These are phyloP conservation scores for Cladorrhinum samala DNA, from an alignment of 495 filamentous ascomycete genomes.

Conservation along the genomic window DNA sequence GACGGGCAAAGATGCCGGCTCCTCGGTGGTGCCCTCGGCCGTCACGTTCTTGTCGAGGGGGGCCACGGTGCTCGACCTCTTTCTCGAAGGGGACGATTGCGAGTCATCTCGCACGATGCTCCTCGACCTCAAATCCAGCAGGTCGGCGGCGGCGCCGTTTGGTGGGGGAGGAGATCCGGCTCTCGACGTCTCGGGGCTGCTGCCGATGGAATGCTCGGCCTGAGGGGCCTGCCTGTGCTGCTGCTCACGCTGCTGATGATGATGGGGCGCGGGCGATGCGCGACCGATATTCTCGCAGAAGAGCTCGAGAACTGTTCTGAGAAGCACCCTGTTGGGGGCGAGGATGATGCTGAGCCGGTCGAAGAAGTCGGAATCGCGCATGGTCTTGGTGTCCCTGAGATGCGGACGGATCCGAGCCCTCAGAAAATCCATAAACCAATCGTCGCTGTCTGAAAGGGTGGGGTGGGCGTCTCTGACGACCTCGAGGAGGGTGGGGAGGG, in stretches of 20 bases:
- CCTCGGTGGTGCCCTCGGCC: too few relatives aligned
- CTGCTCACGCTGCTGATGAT: constrained; percentile 2
- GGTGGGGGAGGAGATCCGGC: constrained; percentile 14
- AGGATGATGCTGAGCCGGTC: constrained; percentile 30
- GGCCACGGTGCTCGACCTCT: constrained; percentile 14
- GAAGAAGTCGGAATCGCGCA: constrained; percentile 24
- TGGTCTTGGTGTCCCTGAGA: constrained; percentile 23
- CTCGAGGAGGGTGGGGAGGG: constrained; percentile 26
- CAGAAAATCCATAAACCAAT: constrained; percentile 30
- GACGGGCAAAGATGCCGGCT: neutral
- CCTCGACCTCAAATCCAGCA: constrained; percentile 23
- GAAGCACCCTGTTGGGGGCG: constrained; percentile 27
- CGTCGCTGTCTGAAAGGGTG: constrained; percentile 23
- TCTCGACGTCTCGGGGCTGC: constrained; percentile 14
- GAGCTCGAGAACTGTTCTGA: constrained; percentile 29
- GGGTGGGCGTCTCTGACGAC: constrained; percentile 27
- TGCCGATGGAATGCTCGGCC: neutral
- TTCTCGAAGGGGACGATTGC: constrained; percentile 10
- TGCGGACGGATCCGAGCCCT: constrained; percentile 26
- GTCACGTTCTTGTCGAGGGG: too few relatives aligned
- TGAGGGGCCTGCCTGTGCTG: neutral
- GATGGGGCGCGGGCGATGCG: neutral
- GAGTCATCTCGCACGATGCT: constrained; percentile 15
- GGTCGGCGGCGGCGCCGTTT: constrained; percentile 9
- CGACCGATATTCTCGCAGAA: constrained; percentile 23